Conservation (phyloP, 2,329 filamentous ascomycete genomes). For the Exophiala dermatitidis region DNA sequence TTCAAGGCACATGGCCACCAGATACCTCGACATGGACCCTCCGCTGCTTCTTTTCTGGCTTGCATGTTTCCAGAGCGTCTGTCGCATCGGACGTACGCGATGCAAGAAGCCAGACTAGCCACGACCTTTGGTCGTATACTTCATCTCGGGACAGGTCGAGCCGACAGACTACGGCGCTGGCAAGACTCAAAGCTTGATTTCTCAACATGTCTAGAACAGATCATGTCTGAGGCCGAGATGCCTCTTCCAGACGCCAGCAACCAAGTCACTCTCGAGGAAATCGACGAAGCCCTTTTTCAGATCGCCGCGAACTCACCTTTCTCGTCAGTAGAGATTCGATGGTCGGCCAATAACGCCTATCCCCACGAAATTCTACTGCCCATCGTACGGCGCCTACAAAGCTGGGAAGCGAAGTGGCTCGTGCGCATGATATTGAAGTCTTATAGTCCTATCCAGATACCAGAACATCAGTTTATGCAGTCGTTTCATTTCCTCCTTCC, state of each 20-base stretch:
- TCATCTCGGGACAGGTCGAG: conserved; percentile 56
- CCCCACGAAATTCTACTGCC: conserved; percentile 45
- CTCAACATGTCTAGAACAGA: conserved; percentile 60
- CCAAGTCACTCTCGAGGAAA: conserved; percentile 61
- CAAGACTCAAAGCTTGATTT: conserved; percentile 58
- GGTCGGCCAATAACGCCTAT: conserved; percentile 33
- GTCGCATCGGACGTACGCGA: conserved; percentile 68
- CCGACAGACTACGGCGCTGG: conserved; percentile 58
- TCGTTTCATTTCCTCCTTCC: conserved; percentile 65
- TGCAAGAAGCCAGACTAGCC: conserved; percentile 56
- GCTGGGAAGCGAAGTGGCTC: conserved; percentile 78
- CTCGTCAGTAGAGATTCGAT: conserved; percentile 38
- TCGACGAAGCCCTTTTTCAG: conserved; percentile 58
- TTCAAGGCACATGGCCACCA: conserved; percentile 55
- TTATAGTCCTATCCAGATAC: conserved; percentile 60
- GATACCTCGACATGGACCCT: conserved; percentile 52
- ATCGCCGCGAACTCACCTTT: conserved; percentile 33
- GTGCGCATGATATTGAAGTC: conserved; percentile 72
- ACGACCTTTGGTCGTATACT: conserved; percentile 62
- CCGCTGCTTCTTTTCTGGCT: conserved; percentile 61
- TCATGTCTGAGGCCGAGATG: conserved; percentile 54
- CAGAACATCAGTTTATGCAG: conserved; percentile 49
- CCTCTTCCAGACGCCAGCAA: conserved; percentile 28
- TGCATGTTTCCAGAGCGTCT: conserved; percentile 68
- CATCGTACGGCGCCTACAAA: conserved; percentile 54